Conservation (phyloP, 2,329 filamentous ascomycete species). For the Ramularia collo-cygni region DNA sequence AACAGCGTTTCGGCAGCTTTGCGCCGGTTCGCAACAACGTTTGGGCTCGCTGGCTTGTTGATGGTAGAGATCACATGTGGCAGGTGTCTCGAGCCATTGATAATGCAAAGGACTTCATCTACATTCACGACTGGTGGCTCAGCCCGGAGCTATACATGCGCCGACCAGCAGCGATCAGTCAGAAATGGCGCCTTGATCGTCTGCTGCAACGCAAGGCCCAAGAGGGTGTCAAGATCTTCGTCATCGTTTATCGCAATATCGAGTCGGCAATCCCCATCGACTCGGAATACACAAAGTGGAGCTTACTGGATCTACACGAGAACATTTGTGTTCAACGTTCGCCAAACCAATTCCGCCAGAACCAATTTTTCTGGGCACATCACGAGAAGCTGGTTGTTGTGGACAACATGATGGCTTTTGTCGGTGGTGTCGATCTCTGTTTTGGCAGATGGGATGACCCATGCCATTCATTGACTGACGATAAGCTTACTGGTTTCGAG, state of each 20-base stretch:
- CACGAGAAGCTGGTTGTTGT: slow-evolving; percentile 98
- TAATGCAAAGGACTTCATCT: slow-evolving; percentile 95
- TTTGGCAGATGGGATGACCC: slow-evolving; percentile 97
- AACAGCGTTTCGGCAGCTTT: slow-evolving; percentile 87
- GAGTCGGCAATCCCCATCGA: slow-evolving; percentile 96
- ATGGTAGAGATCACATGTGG: slow-evolving; percentile 99
- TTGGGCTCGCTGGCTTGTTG: slow-evolving; percentile 93
- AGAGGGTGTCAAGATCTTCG: slow-evolving; percentile 94
- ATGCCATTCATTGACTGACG: slow-evolving; percentile 82
- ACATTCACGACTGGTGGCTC: slow-evolving; percentile 99
- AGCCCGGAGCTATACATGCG: slow-evolving; percentile 95
- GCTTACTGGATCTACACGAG: slow-evolving; percentile 85
- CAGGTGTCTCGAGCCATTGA: slow-evolving; percentile 94
- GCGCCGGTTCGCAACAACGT: slow-evolving; percentile 80
- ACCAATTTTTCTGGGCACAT: slow-evolving; percentile 98
- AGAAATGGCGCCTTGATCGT: slow-evolving; percentile 94
- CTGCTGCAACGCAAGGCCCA: slow-evolving; percentile 87
- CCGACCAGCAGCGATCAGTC: slow-evolving; percentile 86
- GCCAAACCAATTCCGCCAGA: slow-evolving; percentile 96
- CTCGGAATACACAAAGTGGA: slow-evolving; percentile 96
- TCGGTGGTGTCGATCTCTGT: slow-evolving; percentile 92
- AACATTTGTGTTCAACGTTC: slow-evolving; percentile 96
- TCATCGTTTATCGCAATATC: slow-evolving; percentile 97
- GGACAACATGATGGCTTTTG: slow-evolving; percentile 91
- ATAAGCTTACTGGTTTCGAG: slow-evolving; percentile 94